Evolutionary conservation across 148 eudicot species (phyloP).

Genomic region (Rhododendron simsii): DNA sequence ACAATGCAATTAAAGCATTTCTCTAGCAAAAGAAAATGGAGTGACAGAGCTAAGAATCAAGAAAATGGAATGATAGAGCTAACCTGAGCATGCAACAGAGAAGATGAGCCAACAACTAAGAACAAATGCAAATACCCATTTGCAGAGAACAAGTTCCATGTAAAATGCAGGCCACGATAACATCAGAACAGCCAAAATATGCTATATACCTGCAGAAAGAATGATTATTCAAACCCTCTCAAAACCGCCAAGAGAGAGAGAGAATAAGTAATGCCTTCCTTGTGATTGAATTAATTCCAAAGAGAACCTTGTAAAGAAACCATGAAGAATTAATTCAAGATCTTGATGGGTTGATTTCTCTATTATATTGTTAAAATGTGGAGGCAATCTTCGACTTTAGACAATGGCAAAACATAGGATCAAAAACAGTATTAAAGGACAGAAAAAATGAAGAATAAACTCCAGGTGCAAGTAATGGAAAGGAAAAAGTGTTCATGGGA

Average conservation of each 20-base stretch:
- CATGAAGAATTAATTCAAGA: conserved; percentile 2
- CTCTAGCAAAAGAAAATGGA: neutral
- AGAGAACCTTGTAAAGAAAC: conserved; percentile 20
- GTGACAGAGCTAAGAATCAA: neutral
- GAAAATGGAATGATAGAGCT: neutral
- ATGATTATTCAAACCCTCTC: conserved; percentile 2
- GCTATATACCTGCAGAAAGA: conserved; percentile 21
- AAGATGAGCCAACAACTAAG: conserved; percentile 45
- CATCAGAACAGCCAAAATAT: conserved; percentile 12
- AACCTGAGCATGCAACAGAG: conserved; percentile 55
- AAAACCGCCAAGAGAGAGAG: conserved; percentile 12
- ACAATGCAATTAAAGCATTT: neutral
- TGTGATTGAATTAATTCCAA: conserved; percentile 25
- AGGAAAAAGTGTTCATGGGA: neutral
- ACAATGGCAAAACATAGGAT: conserved; percentile 10
- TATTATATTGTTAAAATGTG: conserved; percentile 9
- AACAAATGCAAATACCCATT: conserved; percentile 38
- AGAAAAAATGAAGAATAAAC: conserved; percentile 10
- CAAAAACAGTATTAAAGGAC: neutral
- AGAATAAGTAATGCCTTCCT: conserved; percentile 42
- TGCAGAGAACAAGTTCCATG: conserved; percentile 54
- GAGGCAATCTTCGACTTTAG: conserved; percentile 7
- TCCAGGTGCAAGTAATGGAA: neutral
- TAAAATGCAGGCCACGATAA: conserved; percentile 18
- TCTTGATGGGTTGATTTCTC: neutral